Base-by-base conservation (phyloP, 2,329 filamentous ascomycete genomes). In the Aspergillus ustus region DNA sequence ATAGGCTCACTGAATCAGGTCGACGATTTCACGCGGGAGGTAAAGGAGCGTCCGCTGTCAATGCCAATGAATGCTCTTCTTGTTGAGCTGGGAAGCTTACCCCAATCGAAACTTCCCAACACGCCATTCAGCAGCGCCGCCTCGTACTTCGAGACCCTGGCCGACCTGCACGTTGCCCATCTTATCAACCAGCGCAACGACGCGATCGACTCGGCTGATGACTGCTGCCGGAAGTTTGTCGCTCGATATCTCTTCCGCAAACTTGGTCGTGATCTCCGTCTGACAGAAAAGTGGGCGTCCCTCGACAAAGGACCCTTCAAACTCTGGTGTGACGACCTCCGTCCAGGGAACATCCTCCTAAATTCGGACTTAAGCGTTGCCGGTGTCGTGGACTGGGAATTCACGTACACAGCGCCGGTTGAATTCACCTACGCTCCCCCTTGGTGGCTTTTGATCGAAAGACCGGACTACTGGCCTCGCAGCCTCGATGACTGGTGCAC, bases 121-220 rank as follows among this genome's bases (percentile, higher is more conserved):
- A 56, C 28, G 40, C 45, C 66, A 7, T 80, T 74, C 57, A n/a
- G 51, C 3, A 66, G 70, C 9, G 67, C 76, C 7, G 72, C 75
- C 20, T 72, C 75, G n/a, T 82, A 79, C 72, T 78, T 77, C 49
- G 48, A 49, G 22, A 72, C 71, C 1, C 68, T 82, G 15, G 77
- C 80, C 4, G 74, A 81, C 7, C 73, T 80, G 67, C 77, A 83
- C 55, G 67, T 83, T 4, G 69, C 69, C 34, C 77, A 81, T 44
- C 63, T 80, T 13, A 58, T 62, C 20, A 70, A 71, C 11, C 78
- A 81, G 61, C 72, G 70, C n/a, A 80, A 81, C 61, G 72, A 79
- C 61, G 71, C 75, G 22, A 69, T 78, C 11, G 58, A 70, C 2
- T 71, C 69, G 4, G 66, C 52, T 7, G 65, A 67, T 2, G 69